Evolutionary conservation across 208 protist genomes (phyloP), one percentile per base, ranked within the genome.

Genomic region (Leishmania martiniquensis): DNA sequence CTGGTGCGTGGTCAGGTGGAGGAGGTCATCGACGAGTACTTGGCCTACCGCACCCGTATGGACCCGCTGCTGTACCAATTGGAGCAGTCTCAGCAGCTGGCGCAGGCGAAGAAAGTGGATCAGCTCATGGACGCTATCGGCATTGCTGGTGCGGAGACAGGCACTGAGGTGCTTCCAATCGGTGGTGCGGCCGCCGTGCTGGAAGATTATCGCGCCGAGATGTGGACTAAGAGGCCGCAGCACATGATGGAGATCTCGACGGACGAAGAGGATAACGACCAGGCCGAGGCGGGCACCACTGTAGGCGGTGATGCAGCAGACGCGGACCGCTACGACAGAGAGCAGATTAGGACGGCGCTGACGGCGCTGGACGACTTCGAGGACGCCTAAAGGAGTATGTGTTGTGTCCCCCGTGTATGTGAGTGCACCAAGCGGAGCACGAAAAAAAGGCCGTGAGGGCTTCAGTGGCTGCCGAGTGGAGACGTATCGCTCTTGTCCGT

Each of bases 321-420:
- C 69, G 82, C 84, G 52, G 83, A 90, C 34, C 72, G 81, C 54
- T 81, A 89, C 42, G 84, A 90, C 52, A 32, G 80, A 49, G 78
- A 91, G 73, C 82, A 86, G n/a, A 93, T 97, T 69, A 82, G 89
- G 71, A 89, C 87, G 29, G 93, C 93, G 2, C 85, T 97, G 44
- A 86, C 91, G 10, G 91, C 91, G 0, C 85, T 97, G 51, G 93
- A 97, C 73, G 93, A 97, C 75, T 97, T 97, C 86, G 91, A 97
- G 42, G 90, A 93, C 71, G 75, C 93, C 25, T 97, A 95, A 51
- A 15, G 37, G 9, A 47, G 6, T 32, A 17, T 60, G 1, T 49
- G 52, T 25, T 45, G 17, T 10, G 49, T 9, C n/a, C 37, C 63
- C 47, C n/a, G 68, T 59, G 49, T 59, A 39, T 52, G 68, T 45